These are phyloP conservation scores for Aspergillus ibericus DNA, from an alignment of 2,329 filamentous ascomycete species.

Conservation along the genomic window DNA sequence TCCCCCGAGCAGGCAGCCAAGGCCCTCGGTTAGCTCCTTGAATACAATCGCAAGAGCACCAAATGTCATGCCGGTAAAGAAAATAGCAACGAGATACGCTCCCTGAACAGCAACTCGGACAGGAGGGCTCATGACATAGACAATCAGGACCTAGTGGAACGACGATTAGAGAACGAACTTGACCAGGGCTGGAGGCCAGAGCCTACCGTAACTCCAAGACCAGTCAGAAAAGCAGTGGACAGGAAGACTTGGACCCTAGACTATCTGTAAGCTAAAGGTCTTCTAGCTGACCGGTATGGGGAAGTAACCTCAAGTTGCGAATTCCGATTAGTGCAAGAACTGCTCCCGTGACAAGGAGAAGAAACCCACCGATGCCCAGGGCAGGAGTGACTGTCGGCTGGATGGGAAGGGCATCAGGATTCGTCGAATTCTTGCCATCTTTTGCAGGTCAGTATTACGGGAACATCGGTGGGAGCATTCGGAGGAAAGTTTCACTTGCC, in stretches of 20 bases:
- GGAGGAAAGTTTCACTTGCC: slow-evolving; percentile 11
- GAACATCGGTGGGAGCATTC: neutral
- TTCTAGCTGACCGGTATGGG: neutral
- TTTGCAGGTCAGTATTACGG: neutral
- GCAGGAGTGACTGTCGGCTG: slow-evolving; percentile 75
- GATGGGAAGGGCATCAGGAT: slow-evolving; percentile 61
- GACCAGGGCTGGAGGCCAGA: neutral
- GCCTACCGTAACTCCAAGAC: slow-evolving; percentile 67
- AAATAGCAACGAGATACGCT: slow-evolving; percentile 77
- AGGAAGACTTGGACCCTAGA: slow-evolving; percentile 70
- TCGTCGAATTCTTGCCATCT: slow-evolving; percentile 23
- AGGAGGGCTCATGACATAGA: slow-evolving; percentile 84
- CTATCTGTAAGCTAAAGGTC: slow-evolving; percentile 15
- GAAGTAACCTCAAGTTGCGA: slow-evolving; percentile 65
- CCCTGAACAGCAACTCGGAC: slow-evolving; percentile 76
- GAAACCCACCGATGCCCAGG: slow-evolving; percentile 72
- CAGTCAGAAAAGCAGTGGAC: slow-evolving; percentile 71
- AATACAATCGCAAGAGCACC: slow-evolving; percentile 76
- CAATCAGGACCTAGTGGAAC: slow-evolving; percentile 62
- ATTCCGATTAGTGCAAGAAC: slow-evolving; percentile 76
- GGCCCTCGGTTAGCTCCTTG: slow-evolving; percentile 75
- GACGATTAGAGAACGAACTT: neutral
- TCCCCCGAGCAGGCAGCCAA: slow-evolving; percentile 85
- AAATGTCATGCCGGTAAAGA: slow-evolving; percentile 70
- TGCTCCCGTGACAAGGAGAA: slow-evolving; percentile 72